Base-by-base conservation (phyloP, 108 stramenopile species). In the Schizochytrium sp. region DNA sequence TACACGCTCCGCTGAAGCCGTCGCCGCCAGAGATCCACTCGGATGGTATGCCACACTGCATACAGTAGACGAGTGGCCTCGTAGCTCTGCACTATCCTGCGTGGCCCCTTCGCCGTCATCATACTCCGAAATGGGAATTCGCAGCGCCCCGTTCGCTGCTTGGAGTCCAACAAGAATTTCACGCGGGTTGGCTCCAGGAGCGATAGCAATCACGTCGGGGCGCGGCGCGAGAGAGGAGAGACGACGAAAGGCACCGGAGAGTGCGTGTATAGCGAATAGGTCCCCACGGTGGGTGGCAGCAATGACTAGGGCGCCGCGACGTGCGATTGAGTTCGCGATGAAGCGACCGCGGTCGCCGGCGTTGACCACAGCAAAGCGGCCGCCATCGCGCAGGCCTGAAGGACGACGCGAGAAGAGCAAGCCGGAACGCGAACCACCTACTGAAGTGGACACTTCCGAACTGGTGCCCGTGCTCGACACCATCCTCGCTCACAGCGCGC, bases 1-100 rank as follows among this genome's bases (percentile, higher is more conserved):
- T n/a, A 83, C 50, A 38, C 76, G 47, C 13, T 83, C 76, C 45
- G 53, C 76, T 12, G 76, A 83, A 38, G 76, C 76, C 47, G 53
- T 55, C 10, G 76, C 76, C 17, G 47, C 46, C 15, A 83, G n/a
- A 5, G 50, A 47, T n/a, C 76, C 38, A n/a, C n/a, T 49, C 2
- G 76, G 76, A 28, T 83, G 76, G 53, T 55, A 83, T 5, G 47
- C 76, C 47, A 83, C 76, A 40, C 76, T 83, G 5, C n/a, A 38
- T 40, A 83, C 76, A n/a, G 53, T 55, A 53, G 38, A n/a, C 28
- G 50, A n/a, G 28, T 83, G 76, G 76, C 76, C 76, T 5, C 76
- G 50, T 55, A 69, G 64, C 19, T 28, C 28, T 28, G 28, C 28
- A 28, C 28, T 28, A 28, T 28, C 28, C 28, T 28, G 28, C 28